phyloP scores from a whole-genome alignment of 2,329 filamentous ascomycete species.

The Teratosphaeriaceae sp. region DNA sequence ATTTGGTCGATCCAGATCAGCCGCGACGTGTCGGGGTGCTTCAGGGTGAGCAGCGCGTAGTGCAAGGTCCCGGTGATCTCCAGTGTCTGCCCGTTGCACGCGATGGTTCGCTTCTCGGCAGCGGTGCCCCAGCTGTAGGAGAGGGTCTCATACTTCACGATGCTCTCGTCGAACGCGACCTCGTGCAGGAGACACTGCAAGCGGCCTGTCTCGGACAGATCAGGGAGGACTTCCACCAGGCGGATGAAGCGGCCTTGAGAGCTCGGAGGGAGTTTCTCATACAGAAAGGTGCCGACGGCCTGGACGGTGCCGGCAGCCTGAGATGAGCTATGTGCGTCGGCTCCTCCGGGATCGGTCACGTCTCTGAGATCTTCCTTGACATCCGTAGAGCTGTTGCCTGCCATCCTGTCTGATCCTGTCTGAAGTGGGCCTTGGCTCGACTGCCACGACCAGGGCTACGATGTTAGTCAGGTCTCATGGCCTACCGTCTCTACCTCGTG shows the following conservation, averaged over 20 bases:
- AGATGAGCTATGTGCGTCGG: no score
- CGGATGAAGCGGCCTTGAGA: not conserved
- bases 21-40: not conserved
- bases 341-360: no score
- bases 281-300: no score
- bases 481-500: no score
- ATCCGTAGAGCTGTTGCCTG: no score
- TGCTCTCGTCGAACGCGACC: not conserved
- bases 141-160: not conserved
- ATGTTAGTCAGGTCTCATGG: no score
- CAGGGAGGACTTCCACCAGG: not conserved
- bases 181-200: not conserved
- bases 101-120: not conserved
- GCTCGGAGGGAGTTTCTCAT: not conserved
- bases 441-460: no score
- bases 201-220: not conserved
- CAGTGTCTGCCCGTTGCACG: not conserved
- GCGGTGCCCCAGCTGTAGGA: not conserved
- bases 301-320: no score
- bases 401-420: no score
- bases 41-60: not conserved
- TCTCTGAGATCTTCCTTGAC: no score
- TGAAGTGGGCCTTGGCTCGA: no score
- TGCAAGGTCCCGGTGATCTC: not conserved
- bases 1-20: slow-evolving; percentile 9